These are phyloP conservation scores for Solanum chiquidenum DNA, from an alignment of 257 asterid species.

Conservation along the genomic window DNA sequence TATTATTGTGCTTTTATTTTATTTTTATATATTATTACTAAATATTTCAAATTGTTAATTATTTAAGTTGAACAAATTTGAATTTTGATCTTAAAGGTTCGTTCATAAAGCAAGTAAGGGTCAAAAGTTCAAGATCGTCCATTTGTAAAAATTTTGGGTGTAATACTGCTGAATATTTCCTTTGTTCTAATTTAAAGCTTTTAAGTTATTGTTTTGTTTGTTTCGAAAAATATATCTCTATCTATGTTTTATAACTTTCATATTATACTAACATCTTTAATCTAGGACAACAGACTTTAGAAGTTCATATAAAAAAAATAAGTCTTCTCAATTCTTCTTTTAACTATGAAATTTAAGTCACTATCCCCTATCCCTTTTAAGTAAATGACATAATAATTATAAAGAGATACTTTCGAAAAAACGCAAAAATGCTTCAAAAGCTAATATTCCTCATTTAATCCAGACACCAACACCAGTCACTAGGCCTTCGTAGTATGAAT, in stretches of 20 bases:
- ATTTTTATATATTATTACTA: neutral
- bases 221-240: neutral
- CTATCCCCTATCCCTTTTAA: neutral
- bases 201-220: no score
- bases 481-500: neutral
- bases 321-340: neutral
- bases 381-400: neutral
- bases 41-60: neutral
- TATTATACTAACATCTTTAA: neutral
- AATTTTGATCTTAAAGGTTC: no score
- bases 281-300: neutral
- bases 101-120: neutral
- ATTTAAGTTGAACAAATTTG: no score
- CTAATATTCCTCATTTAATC: neutral
- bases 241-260: neutral
- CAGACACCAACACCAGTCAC: neutral
- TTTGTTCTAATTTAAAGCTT: no score
- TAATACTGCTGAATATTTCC: no score
- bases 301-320: no score
- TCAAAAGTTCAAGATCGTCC: neutral
- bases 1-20: neutral
- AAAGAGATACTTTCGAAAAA: neutral
- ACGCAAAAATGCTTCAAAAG: neutral
- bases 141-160: no score
- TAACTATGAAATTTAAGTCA: neutral